Percentiles rank a stretch among this genome's conserved stretches.
Conservation (phyloP, 257 asterid genomes). For the Solanum peruvianum region DNA sequence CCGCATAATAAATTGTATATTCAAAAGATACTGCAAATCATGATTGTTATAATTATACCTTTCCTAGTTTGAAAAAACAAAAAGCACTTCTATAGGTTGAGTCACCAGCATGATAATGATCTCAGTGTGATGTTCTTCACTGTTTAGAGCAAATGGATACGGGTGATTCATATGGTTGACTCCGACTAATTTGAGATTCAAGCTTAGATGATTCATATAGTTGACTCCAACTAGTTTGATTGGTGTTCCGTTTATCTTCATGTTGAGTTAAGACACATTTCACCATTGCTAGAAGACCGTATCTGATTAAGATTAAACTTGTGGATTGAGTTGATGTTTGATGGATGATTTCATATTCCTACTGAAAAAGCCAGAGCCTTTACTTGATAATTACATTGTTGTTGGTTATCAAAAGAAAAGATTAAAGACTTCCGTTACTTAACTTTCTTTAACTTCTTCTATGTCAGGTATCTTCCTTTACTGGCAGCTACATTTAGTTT, state of each 20-base stretch:
- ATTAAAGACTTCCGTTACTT: neutral
- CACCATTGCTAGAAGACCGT: neutral
- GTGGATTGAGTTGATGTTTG: neutral
- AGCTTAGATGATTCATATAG: neutral
- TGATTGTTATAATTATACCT: neutral
- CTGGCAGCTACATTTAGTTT: constrained; percentile 74
- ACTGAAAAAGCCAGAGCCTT: neutral
- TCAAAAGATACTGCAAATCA: neutral
- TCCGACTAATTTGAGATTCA: neutral
- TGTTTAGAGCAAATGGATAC: neutral
- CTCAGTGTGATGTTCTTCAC: neutral
- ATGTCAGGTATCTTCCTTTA: constrained; percentile 75
- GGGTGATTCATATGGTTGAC: neutral
- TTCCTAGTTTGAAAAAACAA: neutral
- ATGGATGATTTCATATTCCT: neutral
- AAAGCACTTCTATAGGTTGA: neutral
- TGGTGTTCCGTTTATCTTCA: neutral
- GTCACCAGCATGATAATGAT: neutral
- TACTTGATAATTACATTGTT: neutral
- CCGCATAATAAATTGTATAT: neutral
- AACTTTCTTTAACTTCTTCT: neutral
- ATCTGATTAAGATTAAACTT: neutral
- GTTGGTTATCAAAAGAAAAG: neutral
- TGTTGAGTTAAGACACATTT: neutral
- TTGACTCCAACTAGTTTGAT: neutral